Base-by-base conservation (phyloP, 148 eudicot genomes). In the Selenicereus undatus region DNA sequence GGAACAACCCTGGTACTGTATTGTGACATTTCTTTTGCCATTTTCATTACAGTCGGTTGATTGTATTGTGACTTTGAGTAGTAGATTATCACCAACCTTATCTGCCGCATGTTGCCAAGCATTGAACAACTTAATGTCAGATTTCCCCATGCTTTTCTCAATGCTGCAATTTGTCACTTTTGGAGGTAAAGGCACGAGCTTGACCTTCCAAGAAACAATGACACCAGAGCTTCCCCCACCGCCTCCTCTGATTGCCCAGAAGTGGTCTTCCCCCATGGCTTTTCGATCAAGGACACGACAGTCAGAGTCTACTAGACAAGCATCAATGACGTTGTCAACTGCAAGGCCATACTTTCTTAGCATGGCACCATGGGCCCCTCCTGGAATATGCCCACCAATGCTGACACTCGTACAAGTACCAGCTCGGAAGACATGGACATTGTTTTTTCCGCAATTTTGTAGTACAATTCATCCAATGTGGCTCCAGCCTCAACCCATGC, bases 1-100 rank as follows among this genome's bases (percentile, higher is more conserved):
- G 71, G 68, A 75, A 83, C 71, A 83, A 0, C 75, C 81, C 54
- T 79, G 74, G 18, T 78, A 83, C 17, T 24, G 8, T n/a, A 70
- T 51, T 20, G 14, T 45, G 14, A 50, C 56, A 6, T 45, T 75
- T 26, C 50, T 48, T 22, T 48, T 24, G 13, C 29, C 71, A 1
- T 12, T 12, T 54, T 66, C 51, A 48, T 48, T 66, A 8, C 11
- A 32, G 35, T n/a, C 3, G 3, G 30, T 66, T 24, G 71, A 66
- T 66, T 7, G 71, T 16, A 66, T 66, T 66, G 29, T 29, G 35
- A 66, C 30, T 66, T 29, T 66, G 35, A 66, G 4, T 11, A 66
- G 21, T 11, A 66, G 29, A 24, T 66, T 16, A 11, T 66, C 71
- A 22, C 24, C 30, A 66, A 24, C 16, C 26, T 24, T 66, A 66